Evolutionary conservation across 2,329 filamentous ascomycete species (phyloP).

Genomic region (Neopestalotiopsis sp.): DNA sequence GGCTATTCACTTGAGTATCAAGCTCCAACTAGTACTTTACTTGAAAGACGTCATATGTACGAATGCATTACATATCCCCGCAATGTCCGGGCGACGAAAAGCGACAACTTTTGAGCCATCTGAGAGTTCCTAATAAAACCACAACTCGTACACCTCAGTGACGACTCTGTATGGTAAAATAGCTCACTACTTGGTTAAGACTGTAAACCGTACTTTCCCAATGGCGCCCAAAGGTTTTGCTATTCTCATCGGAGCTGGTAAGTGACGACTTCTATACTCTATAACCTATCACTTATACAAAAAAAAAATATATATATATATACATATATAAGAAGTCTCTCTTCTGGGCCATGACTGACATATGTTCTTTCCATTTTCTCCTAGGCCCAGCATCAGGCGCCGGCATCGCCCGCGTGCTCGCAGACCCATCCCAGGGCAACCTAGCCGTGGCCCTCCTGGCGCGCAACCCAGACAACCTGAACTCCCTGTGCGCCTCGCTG

Average conservation of each 20-base stretch:
- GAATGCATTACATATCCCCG: conserved; percentile 1
- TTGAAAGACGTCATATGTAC: conserved; percentile 10
- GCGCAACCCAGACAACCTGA: conserved; percentile 50
- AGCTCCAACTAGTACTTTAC: conserved; percentile 4
- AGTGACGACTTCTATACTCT: neutral
- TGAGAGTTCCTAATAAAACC: neutral
- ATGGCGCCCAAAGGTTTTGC: conserved; percentile 44
- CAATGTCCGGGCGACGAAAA: neutral
- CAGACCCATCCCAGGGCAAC: conserved; percentile 56
- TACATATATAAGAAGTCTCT: too few species aligned
- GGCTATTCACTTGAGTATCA: neutral
- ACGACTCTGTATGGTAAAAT: neutral
- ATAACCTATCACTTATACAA: neutral
- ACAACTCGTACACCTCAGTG: neutral
- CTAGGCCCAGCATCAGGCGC: conserved; percentile 49
- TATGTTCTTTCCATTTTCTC: neutral
- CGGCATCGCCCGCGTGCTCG: conserved; percentile 61
- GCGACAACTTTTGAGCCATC: neutral
- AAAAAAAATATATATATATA: neutral
- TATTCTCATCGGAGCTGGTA: conserved; percentile 57
- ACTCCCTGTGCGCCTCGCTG: conserved; percentile 47
- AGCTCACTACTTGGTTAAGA: neutral
- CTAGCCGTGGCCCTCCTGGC: conserved; percentile 61
- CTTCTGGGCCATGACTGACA: too few species aligned
- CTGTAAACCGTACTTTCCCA: neutral